phyloP scores from a whole-genome alignment of 2,329 filamentous ascomycete species.

The Claviceps spartinae region DNA sequence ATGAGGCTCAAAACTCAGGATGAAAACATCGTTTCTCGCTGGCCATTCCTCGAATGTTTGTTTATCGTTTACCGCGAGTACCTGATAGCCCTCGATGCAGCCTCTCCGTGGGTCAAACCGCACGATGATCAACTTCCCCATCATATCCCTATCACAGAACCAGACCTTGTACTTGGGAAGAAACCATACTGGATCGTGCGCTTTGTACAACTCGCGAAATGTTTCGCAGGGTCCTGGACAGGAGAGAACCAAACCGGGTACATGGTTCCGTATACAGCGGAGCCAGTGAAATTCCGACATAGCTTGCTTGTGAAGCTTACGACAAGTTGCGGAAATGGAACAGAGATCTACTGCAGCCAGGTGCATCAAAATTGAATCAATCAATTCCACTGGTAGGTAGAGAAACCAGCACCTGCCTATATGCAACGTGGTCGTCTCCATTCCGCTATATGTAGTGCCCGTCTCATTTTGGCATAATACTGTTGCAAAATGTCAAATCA shows the following conservation, averaged over 20 bases:
- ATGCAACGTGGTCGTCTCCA: not conserved
- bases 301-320: constrained; percentile 42
- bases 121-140: constrained; percentile 61
- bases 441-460: not conserved
- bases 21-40: constrained; percentile 49
- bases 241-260: constrained; percentile 41
- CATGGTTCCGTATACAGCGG: constrained; percentile 50
- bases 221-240: constrained; percentile 44
- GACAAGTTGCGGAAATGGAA: constrained; percentile 47
- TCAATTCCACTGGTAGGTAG: constrained; percentile 58
- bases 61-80: constrained; percentile 50
- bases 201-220: constrained; percentile 58
- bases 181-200: constrained; percentile 76
- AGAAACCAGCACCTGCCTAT: constrained; percentile 25
- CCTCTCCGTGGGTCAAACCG: constrained; percentile 61
- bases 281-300: constrained; percentile 61
- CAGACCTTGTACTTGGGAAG: constrained; percentile 67
- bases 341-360: constrained; percentile 53
- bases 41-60: constrained; percentile 50
- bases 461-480: not conserved
- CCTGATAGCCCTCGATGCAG: constrained; percentile 67
- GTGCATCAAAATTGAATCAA: constrained; percentile 56
- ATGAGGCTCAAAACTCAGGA: constrained; percentile 58
- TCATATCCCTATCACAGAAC: constrained; percentile 65
- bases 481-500: not conserved